Percentiles rank a stretch among this genome's conserved stretches.
Evolutionary conservation across 2,329 filamentous ascomycete species (phyloP).

Genomic region (Colletotrichum costaricense): DNA sequence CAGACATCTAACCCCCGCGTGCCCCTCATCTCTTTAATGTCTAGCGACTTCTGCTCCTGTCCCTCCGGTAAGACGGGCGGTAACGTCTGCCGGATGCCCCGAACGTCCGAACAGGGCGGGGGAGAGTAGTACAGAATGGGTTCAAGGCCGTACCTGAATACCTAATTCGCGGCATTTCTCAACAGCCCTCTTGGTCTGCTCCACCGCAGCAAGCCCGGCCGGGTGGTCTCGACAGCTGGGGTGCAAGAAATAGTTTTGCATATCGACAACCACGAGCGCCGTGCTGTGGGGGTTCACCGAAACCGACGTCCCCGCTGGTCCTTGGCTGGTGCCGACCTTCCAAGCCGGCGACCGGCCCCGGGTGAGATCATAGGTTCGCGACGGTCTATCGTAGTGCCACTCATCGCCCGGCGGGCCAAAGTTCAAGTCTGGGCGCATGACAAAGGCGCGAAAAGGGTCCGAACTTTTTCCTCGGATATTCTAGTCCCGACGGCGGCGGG

Average conservation of each 20-base stretch:
- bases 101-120: constrained; percentile 11
- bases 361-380: constrained; percentile 35
- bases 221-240: constrained; percentile 47
- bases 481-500: constrained; percentile 24
- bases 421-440: constrained; percentile 25
- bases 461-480: constrained; percentile 29
- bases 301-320: constrained; percentile 39
- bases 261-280: constrained; percentile 63
- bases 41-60: not conserved
- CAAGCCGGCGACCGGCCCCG: constrained; percentile 26
- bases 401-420: constrained; percentile 34
- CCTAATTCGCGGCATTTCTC: constrained; percentile 59
- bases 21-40: not conserved
- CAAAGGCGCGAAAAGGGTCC: not conserved
- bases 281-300: constrained; percentile 52
- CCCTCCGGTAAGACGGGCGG: not conserved
- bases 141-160: constrained; percentile 49
- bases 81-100: not conserved
- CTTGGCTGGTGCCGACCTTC: constrained; percentile 29
- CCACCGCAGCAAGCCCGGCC: constrained; percentile 53
- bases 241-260: constrained; percentile 64
- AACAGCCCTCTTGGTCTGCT: constrained; percentile 53
- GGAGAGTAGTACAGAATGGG: not conserved
- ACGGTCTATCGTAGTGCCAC: constrained; percentile 27
- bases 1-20: not conserved